phyloP scores from a whole-genome alignment of 2,329 filamentous ascomycete species.

The Cordyceps cateniannulata region DNA sequence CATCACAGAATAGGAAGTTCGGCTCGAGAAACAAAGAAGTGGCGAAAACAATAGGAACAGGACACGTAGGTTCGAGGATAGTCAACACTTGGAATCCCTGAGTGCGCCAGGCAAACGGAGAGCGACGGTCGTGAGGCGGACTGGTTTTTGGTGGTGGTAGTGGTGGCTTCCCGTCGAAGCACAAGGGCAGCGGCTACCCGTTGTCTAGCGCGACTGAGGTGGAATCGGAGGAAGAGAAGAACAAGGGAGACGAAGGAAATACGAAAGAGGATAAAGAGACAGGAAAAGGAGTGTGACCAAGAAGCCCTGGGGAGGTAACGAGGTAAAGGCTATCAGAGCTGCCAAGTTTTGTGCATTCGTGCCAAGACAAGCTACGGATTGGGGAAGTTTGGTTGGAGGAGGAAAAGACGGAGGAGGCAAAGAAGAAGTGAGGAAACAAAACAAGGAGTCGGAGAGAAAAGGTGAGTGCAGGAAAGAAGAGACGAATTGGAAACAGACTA shows the following conservation, averaged over 20 bases:
- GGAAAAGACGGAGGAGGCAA: background rate
- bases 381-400: background rate
- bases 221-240: background rate
- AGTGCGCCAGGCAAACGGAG: background rate
- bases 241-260: background rate
- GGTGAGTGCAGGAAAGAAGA: background rate
- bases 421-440: background rate
- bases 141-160: background rate
- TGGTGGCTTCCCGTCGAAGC: background rate
- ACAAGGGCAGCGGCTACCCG: background rate
- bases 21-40: background rate
- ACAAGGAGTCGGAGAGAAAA: background rate
- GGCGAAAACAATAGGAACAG: background rate
- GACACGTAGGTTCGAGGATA: background rate
- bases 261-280: background rate
- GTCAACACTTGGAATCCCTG: background rate
- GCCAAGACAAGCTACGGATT: background rate
- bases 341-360: background rate
- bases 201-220: background rate
- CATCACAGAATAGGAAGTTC: background rate
- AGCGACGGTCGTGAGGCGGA: background rate
- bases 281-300: background rate
- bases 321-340: background rate
- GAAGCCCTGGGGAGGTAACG: background rate
- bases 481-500: background rate